Percentiles rank a stretch among this genome's conserved stretches.
These are phyloP conservation scores for Tricholoma sp. DNA, from an alignment of 768 basidiomycete species.

Conservation along the genomic window DNA sequence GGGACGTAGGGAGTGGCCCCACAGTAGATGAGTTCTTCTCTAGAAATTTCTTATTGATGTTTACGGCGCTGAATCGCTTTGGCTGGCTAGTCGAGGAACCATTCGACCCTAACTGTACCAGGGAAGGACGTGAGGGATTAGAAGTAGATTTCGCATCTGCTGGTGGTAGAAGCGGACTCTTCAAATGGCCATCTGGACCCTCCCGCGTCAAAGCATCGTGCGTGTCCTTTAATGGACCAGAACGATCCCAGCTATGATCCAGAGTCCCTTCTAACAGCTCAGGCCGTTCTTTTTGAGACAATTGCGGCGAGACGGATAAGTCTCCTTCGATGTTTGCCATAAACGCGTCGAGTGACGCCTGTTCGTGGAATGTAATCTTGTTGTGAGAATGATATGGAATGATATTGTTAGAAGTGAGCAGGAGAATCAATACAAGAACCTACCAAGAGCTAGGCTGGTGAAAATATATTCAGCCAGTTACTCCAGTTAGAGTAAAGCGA, in stretches of 20 bases:
- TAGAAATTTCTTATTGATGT: slow-evolving; percentile 95
- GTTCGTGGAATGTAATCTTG: slow-evolving; percentile 29
- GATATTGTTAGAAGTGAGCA: neutral
- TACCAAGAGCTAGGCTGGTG: slow-evolving; percentile 34
- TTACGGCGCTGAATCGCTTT: slow-evolving; percentile 86
- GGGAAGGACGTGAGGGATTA: slow-evolving; percentile 35
- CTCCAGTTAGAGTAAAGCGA: slow-evolving; percentile 16
- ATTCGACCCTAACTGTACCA: slow-evolving; percentile 40
- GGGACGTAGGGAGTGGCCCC: slow-evolving; percentile 37
- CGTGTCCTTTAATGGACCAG: slow-evolving; percentile 10
- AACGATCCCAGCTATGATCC: slow-evolving; percentile 20
- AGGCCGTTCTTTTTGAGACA: slow-evolving; percentile 33
- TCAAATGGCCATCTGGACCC: slow-evolving; percentile 11
- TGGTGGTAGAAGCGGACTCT: slow-evolving; percentile 11
- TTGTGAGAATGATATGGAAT: slow-evolving; percentile 14
- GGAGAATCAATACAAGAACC: neutral
- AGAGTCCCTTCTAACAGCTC: slow-evolving; percentile 24
- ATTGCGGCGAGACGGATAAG: slow-evolving; percentile 39
- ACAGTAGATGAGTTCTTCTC: slow-evolving; percentile 76
- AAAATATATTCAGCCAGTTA: slow-evolving; percentile 29
- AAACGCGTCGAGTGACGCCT: slow-evolving; percentile 73
- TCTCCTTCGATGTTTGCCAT: slow-evolving; percentile 65
- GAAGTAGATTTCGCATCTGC: slow-evolving; percentile 21
- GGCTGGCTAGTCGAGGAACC: slow-evolving; percentile 45
- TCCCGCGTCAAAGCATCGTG: slow-evolving; percentile 6